Base-by-base conservation (phyloP, 768 basidiomycete genomes). In the Rhizopogon rudus region DNA sequence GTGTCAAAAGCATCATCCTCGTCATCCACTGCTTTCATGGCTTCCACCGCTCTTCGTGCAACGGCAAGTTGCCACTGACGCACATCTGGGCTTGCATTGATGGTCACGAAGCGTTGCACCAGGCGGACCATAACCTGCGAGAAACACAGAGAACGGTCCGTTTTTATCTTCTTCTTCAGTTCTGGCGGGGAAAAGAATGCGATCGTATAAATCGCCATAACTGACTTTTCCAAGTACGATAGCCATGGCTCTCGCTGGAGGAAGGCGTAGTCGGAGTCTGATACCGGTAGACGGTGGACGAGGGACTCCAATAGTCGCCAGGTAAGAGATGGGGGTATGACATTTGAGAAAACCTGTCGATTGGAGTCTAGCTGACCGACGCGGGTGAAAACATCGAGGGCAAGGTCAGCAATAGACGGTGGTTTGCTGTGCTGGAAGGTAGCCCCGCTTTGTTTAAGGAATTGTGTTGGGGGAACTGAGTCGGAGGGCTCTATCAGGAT, bases 301-400 rank as follows among this genome's bases (percentile, higher is more conserved):
- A 96, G 81, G 6, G 82, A 77, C 48, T 81, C 78, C 61, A 96
- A 82, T 35, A 93, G 68, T 44, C 67, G 64, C 75, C 82, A 81
- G 39, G 93, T 67, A 61, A 81, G 80, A 5, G 71, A 62, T 48
- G 78, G 70, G 1, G 88, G 80, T 8, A 95, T 74, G 13, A 81
- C 74, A 40, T 77, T 73, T 16, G 86, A 77, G 49, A 97, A 75
- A 31, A 87, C 72, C 60, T 84, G 81, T 25, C 96, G 86, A 65
- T 93, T 96, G 33, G 75, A 71, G 70, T 98, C 96, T 16, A 75
- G 71, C 48, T 88, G 86, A 35, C 84, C 81, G 54, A 97, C 71
- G 40, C 84, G 82, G n/a, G 88, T 86, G 63, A 94, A 89, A 2
- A 85, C 83, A 57, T 96, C 91, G 51, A 98, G 75, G n/a, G 92